Evolutionary conservation across 768 basidiomycete genomes (phyloP).

Genomic region (Lactarius vividus): DNA sequence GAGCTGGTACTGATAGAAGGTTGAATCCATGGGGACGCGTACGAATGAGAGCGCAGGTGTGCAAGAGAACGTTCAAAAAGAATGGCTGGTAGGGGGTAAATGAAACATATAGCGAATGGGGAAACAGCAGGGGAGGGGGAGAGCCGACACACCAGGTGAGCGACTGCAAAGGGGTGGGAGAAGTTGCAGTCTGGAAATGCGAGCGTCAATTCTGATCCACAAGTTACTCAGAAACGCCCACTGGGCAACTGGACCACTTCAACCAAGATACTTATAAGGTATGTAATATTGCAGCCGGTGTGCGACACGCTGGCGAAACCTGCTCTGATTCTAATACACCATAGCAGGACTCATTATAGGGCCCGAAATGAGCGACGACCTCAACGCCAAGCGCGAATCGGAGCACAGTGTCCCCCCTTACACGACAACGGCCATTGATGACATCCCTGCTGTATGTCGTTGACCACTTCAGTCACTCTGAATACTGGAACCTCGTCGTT

Average conservation of each 20-base stretch:
- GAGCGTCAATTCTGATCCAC: background rate
- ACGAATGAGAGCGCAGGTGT: background rate
- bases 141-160: background rate
- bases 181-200: background rate
- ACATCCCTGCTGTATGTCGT: conserved; percentile 30
- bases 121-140: background rate
- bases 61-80: conserved; percentile 1
- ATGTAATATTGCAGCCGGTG: background rate
- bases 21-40: conserved; percentile 5
- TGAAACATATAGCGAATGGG: background rate
- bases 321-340: background rate
- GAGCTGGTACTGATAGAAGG: conserved; percentile 35
- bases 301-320: background rate
- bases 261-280: background rate
- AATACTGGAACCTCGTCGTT: background rate
- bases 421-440: conserved; percentile 29
- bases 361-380: background rate
- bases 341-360: background rate
- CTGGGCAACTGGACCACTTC: background rate
- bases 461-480: background rate
- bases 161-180: background rate
- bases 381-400: background rate
- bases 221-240: background rate
- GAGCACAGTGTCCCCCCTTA: conserved; percentile 4
- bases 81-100: background rate